A percentile compares a stretch with the other conserved stretches of the same genome.
phyloP scores from a whole-genome alignment of 768 basidiomycete genomes.

The Cystofilobasidium bisporidii region DNA sequence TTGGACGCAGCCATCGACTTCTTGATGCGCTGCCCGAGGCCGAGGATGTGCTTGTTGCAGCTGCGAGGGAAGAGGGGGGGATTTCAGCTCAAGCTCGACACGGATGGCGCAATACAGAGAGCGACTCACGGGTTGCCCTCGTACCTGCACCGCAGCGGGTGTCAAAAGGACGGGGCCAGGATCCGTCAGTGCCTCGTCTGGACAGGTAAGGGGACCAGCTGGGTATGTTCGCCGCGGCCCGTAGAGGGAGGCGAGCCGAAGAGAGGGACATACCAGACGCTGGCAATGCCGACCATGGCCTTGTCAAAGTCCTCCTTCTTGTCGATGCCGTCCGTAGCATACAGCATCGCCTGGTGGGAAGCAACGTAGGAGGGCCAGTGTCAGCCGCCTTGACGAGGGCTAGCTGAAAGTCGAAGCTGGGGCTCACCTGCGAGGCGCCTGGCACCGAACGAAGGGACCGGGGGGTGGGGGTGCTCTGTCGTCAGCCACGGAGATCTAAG shows the following conservation, averaged over 20 bases:
- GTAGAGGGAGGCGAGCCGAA: neutral
- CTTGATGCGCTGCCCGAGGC: slow-evolving; percentile 77
- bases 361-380: slow-evolving; percentile 16
- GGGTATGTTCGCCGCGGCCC: too few relatives aligned
- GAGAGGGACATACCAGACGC: slow-evolving; percentile 64
- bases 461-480: too few relatives aligned
- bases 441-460: too few relatives aligned
- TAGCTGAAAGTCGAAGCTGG: neutral
- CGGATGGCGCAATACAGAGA: too few relatives aligned
- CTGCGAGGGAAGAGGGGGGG: slow-evolving; percentile 42
- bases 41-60: slow-evolving; percentile 89
- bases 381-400: neutral
- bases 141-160: too few relatives aligned
- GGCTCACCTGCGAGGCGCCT: neutral
- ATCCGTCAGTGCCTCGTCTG: too few relatives aligned
- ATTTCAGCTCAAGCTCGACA: neutral
- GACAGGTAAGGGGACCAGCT: too few relatives aligned
- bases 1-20: slow-evolving; percentile 57
- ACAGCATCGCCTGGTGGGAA: slow-evolving; percentile 76
- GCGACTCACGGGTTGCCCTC: slow-evolving; percentile 87
- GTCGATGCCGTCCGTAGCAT: slow-evolving; percentile 88
- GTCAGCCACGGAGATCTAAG: neutral
- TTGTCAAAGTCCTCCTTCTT: slow-evolving; percentile 78
- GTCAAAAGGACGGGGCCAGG: too few relatives aligned
- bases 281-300: slow-evolving; percentile 94